phyloP scores from a whole-genome alignment of 202 grass and related monocot species.

The Schoenoplectus triqueter region DNA sequence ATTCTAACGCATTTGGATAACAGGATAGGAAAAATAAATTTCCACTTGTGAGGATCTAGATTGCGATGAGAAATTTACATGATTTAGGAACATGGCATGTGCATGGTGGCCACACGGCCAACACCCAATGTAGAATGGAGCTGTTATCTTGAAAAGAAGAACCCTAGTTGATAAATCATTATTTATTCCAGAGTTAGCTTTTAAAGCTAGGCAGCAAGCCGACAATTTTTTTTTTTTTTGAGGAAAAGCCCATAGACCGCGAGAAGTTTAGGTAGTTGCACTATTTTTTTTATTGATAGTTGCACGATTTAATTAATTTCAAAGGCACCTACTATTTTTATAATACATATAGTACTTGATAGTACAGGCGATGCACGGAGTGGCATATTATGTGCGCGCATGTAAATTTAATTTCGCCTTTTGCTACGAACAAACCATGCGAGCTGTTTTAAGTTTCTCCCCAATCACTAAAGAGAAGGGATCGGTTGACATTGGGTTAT shows the following conservation, averaged over 20 bases:
- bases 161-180: not conserved
- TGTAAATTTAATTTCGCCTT: slow-evolving; percentile 4
- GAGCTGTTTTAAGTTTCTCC: too few relatives aligned
- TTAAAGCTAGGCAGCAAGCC: too few relatives aligned
- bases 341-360: not conserved
- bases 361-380: slow-evolving; percentile 24
- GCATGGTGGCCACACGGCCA: slow-evolving; percentile 27
- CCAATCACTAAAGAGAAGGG: too few relatives aligned
- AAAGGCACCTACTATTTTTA: slow-evolving; percentile 21
- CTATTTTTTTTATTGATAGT: not conserved
- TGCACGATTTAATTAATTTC: not conserved
- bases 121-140: slow-evolving; percentile 17
- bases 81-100: slow-evolving; percentile 33
- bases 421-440: slow-evolving; percentile 10
- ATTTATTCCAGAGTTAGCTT: too few relatives aligned
- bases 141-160: slow-evolving; percentile 29
- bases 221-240: too few relatives aligned
- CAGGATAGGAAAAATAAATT: too few relatives aligned
- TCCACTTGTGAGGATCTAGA: not conserved
- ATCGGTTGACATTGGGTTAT: too few relatives aligned
- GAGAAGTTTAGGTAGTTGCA: not conserved
- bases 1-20: too few relatives aligned
- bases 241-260: not conserved
- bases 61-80: not conserved
- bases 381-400: slow-evolving; percentile 9